Evolutionary conservation across 352 stramenopile species (phyloP).

Genomic region (Phytophthora idaei): DNA sequence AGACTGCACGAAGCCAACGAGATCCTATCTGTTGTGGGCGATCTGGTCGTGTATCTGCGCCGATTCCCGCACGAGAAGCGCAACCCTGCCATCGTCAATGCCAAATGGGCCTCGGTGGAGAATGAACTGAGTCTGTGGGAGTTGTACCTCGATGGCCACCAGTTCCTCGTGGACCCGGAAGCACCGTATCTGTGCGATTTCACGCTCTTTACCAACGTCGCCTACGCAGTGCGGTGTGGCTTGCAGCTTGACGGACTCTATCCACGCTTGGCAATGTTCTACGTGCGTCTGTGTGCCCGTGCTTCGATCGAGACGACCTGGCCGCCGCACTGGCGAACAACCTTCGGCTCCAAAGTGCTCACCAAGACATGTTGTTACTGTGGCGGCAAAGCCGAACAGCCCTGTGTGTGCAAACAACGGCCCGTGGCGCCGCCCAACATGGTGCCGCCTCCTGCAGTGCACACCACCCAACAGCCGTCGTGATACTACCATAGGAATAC

Average conservation of each 20-base stretch:
- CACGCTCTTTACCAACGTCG: conserved; percentile 87
- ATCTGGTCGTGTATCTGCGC: conserved; percentile 82
- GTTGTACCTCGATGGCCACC: conserved; percentile 62
- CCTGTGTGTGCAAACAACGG: conserved; percentile 43
- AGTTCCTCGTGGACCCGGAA: conserved; percentile 69
- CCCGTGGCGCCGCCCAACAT: conserved; percentile 16
- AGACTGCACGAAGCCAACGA: conserved; percentile 85
- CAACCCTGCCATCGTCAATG: conserved; percentile 60
- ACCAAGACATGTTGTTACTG: conserved; percentile 80
- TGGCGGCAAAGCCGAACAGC: conserved; percentile 36
- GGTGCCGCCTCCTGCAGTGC: conserved; percentile 17
- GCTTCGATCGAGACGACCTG: conserved; percentile 79
- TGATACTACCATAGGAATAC: conserved; percentile 31
- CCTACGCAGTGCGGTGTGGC: conserved; percentile 85
- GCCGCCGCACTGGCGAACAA: conserved; percentile 85
- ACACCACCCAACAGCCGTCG: conserved; percentile 29
- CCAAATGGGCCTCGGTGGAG: conserved; percentile 76
- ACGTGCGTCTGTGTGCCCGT: conserved; percentile 72
- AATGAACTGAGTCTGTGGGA: conserved; percentile 82
- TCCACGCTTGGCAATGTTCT: conserved; percentile 78
- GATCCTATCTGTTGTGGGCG: conserved; percentile 82
- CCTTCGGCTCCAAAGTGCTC: conserved; percentile 76
- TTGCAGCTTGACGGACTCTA: conserved; percentile 84
- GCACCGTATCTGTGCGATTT: conserved; percentile 79
- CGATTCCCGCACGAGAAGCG: conserved; percentile 67